Percentiles rank a stretch among this genome's conserved stretches.
phyloP scores from a whole-genome alignment of 2,329 filamentous ascomycete genomes.

The Penicillium sp. region DNA sequence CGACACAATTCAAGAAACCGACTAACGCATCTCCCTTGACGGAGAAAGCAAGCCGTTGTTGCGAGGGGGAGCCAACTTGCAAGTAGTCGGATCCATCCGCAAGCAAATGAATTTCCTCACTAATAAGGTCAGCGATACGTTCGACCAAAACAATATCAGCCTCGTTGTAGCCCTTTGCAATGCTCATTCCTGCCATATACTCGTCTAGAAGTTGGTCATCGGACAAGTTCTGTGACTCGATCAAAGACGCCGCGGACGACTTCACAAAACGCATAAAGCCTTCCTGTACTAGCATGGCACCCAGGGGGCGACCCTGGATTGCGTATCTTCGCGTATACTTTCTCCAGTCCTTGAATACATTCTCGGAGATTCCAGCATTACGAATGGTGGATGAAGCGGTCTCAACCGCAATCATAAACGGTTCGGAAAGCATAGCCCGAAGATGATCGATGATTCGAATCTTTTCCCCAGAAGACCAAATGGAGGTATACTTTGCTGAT shows the following conservation, averaged over 20 bases:
- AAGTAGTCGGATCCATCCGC: conserved; percentile 91
- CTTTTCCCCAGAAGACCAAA: conserved; percentile 79
- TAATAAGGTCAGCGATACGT: conserved; percentile 70
- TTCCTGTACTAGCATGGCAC: conserved; percentile 87
- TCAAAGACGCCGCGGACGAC: conserved; percentile 74
- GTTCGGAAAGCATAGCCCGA: conserved; percentile 75
- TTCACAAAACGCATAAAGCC: conserved; percentile 86
- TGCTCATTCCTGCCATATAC: conserved; percentile 64
- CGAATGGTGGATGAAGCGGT: conserved; percentile 88
- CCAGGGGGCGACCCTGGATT: conserved; percentile 75
- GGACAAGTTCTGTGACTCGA: conserved; percentile 63
- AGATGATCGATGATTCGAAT: conserved; percentile 73
- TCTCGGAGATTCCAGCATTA: conserved; percentile 71
- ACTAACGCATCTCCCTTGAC: conserved; percentile 83
- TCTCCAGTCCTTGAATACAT: conserved; percentile 81
- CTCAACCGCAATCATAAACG: conserved; percentile 84
- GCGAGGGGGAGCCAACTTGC: conserved; percentile 79
- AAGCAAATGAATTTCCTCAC: conserved; percentile 81
- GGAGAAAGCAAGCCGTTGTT: conserved; percentile 82
- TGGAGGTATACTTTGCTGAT: conserved; percentile 73
- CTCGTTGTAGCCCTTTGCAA: conserved; percentile 46
- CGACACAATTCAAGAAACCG: conserved; percentile 81
- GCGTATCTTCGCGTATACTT: conserved; percentile 83
- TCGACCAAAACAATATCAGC: conserved; percentile 53
- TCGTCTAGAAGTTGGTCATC: conserved; percentile 73